Evolutionary conservation across 2,329 filamentous ascomycete genomes (phyloP).

Genomic region (Apiospora koreana): DNA sequence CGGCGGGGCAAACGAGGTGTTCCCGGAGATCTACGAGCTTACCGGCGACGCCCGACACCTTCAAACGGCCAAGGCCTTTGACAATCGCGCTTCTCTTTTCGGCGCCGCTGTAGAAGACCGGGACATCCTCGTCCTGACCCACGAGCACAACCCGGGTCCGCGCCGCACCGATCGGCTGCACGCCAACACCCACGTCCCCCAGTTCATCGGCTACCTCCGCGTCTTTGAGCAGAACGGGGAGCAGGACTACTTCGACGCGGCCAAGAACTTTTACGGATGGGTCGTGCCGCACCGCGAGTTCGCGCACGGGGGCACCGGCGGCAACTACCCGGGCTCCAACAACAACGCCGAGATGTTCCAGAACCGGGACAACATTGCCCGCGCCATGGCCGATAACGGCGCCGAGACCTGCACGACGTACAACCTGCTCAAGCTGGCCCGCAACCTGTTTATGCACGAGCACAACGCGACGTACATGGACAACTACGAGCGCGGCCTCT

Average conservation of each 20-base stretch:
- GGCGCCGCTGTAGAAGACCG: conserved; percentile 29
- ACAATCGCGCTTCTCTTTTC: conserved; percentile 34
- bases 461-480: conserved; percentile 36
- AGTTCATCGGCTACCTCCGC: conserved; percentile 33
- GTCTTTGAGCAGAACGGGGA: conserved; percentile 31
- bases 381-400: conserved; percentile 28
- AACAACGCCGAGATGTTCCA: conserved; percentile 34
- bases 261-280: conserved; percentile 36
- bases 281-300: conserved; percentile 33
- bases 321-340: conserved; percentile 32
- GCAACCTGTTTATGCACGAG: conserved; percentile 34
- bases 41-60: conserved; percentile 30
- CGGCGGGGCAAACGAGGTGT: conserved; percentile 34
- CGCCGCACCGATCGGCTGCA: conserved; percentile 31
- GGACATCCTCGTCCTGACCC: conserved; percentile 31
- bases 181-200: conserved; percentile 34
- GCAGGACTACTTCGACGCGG: conserved; percentile 30
- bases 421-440: conserved; percentile 34
- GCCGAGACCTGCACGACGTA: conserved; percentile 36
- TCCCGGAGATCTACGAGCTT: conserved; percentile 33
- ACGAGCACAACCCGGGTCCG: conserved; percentile 29
- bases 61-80: conserved; percentile 32
- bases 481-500: conserved; percentile 34
- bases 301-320: conserved; percentile 30
- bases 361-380: conserved; percentile 34